These are phyloP conservation scores for Xylaria bambusicola DNA, from an alignment of 495 filamentous ascomycete species.

Conservation along the genomic window DNA sequence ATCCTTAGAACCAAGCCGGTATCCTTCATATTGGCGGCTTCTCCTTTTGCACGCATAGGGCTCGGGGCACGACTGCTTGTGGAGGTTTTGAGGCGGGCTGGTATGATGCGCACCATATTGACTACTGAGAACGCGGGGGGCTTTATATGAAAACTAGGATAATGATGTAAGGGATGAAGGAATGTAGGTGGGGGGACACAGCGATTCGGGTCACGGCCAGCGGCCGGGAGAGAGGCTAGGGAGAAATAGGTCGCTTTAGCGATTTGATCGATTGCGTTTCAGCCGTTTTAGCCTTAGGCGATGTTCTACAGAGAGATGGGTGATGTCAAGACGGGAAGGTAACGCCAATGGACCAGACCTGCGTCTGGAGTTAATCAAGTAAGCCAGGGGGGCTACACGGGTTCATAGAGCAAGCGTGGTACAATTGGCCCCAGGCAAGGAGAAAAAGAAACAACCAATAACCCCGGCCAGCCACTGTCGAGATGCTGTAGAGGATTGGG, in stretches of 20 bases:
- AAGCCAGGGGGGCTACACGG: neutral
- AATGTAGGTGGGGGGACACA: neutral
- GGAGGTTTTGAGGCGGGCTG: slow-evolving; percentile 67
- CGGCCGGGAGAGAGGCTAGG: slow-evolving; percentile 2
- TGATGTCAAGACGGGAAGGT: slow-evolving; percentile 26
- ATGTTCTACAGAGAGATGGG: slow-evolving; percentile 8
- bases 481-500: neutral
- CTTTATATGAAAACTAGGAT: neutral
- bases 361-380: neutral
- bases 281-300: neutral
- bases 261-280: slow-evolving; percentile 13
- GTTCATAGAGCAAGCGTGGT: too few relatives aligned
- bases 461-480: too few relatives aligned
- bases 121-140: neutral
- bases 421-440: too few relatives aligned
- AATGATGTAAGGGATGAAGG: neutral
- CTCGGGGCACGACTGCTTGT: slow-evolving; percentile 43
- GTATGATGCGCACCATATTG: slow-evolving; percentile 74
- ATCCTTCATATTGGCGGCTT: slow-evolving; percentile 39
- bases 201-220: neutral
- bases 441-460: too few relatives aligned
- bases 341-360: slow-evolving; percentile 3
- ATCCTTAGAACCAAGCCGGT: slow-evolving; percentile 55
- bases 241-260: slow-evolving; percentile 10
- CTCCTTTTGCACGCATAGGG: slow-evolving; percentile 46